Percentiles rank a stretch among this genome's conserved stretches.
Conservation (phyloP, 2,329 filamentous ascomycete genomes). For the Pseudohalonectria lignicola region DNA sequence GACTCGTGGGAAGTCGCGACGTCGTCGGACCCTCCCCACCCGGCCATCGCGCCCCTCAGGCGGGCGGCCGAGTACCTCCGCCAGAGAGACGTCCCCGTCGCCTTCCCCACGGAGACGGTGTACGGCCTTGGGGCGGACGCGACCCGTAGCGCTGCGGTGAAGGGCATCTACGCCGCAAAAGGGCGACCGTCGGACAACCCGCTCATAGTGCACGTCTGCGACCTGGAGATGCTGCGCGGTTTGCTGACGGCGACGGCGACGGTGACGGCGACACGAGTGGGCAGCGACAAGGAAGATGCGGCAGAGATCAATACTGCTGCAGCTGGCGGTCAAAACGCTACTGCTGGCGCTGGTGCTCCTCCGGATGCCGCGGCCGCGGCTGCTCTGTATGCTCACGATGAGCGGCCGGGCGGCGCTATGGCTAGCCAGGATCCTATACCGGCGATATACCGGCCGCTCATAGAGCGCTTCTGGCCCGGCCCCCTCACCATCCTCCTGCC, state of each 20-base stretch:
- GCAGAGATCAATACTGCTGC: background rate
- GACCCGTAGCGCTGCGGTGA: constrained; percentile 70
- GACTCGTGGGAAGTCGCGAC: too few species aligned
- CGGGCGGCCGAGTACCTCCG: constrained; percentile 57
- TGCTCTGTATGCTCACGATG: background rate
- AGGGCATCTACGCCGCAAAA: constrained; percentile 88
- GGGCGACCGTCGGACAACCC: constrained; percentile 89
- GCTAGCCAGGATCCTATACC: constrained; percentile 46
- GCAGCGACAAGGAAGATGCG: background rate
- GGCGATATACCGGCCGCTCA: constrained; percentile 64
- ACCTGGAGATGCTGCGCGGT: constrained; percentile 61
- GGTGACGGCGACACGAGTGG: background rate
- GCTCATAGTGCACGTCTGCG: constrained; percentile 84
- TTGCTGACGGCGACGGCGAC: constrained; percentile 33
- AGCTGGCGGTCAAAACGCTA: background rate
- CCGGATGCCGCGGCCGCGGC: background rate
- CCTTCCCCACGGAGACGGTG: constrained; percentile 95
- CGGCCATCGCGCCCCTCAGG: constrained; percentile 32
- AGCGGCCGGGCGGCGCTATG: too few species aligned
- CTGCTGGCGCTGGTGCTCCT: background rate
- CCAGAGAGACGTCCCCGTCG: constrained; percentile 64
- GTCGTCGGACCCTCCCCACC: constrained; percentile 8
- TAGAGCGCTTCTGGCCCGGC: constrained; percentile 84
- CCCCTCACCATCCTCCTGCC: constrained; percentile 85
- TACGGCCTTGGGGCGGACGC: constrained; percentile 97